Conservation (phyloP, 371 early-diverging fungal species). For the Actinomucor elegans region DNA sequence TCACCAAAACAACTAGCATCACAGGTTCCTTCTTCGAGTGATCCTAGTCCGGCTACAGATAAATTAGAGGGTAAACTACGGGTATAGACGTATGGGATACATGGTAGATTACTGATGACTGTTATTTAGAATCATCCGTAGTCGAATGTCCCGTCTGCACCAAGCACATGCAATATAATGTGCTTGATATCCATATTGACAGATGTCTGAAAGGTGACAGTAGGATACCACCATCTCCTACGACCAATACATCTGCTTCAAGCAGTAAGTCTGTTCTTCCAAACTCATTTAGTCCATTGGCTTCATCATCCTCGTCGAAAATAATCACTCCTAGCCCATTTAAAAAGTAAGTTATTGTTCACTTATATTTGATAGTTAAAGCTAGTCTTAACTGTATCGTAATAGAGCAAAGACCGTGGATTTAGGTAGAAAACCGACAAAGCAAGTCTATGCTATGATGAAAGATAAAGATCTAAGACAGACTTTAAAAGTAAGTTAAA, state of each 20-base stretch:
- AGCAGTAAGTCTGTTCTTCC: neutral
- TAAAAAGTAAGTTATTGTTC: neutral
- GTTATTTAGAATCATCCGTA: neutral
- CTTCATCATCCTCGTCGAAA: neutral
- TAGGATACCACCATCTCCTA: neutral
- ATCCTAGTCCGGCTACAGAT: too few species aligned
- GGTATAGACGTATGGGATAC: too few species aligned
- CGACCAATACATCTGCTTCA: neutral
- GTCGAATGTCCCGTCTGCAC: slow-evolving; percentile 24
- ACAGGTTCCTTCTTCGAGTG: too few species aligned
- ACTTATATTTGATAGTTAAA: neutral
- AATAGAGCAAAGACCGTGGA: neutral
- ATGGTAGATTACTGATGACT: neutral
- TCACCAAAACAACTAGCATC: too few species aligned
- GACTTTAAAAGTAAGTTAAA: slow-evolving; percentile 9
- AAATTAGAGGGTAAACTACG: too few species aligned
- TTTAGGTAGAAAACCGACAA: slow-evolving; percentile 10
- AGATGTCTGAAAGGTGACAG: slow-evolving; percentile 19
- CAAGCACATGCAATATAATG: slow-evolving; percentile 8
- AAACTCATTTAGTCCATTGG: neutral
- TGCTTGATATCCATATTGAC: slow-evolving; percentile 22
- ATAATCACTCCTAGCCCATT: neutral
- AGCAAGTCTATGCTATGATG: slow-evolving; percentile 10
- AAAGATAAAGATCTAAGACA: slow-evolving; percentile 12
- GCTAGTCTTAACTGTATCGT: too few species aligned